Conservation (phyloP, 768 basidiomycete genomes). For the Flagelloscypha sp. region DNA sequence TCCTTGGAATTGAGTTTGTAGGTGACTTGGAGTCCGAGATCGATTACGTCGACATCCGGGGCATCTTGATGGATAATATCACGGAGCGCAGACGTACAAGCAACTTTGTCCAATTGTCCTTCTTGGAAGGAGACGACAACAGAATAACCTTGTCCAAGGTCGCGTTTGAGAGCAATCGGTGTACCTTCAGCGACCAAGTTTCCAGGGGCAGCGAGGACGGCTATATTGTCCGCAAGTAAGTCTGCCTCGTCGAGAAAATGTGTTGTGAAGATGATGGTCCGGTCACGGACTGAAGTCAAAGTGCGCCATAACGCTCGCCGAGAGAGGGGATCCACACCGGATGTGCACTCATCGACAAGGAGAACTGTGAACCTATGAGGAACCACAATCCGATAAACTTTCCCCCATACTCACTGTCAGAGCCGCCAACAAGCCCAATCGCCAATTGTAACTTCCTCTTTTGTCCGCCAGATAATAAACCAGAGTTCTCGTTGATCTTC, state of each 20-base stretch:
- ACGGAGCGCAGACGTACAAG: conserved; percentile 25
- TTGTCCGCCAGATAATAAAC: conserved; percentile 69
- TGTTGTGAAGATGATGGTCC: conserved; percentile 71
- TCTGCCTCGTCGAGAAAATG: conserved; percentile 81
- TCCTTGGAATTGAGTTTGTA: conserved; percentile 62
- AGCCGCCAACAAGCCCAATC: conserved; percentile 69
- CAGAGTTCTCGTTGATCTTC: conserved; percentile 60
- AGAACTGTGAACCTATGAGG: conserved; percentile 28
- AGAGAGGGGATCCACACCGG: conserved; percentile 76
- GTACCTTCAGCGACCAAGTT: conserved; percentile 66
- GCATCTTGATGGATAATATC: conserved; percentile 34
- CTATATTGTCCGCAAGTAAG: conserved; percentile 67
- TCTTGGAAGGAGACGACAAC: conserved; percentile 37
- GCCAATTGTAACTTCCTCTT: conserved; percentile 81
- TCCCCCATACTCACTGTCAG: conserved; percentile 40
- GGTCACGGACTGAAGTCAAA: conserved; percentile 55
- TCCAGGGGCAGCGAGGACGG: conserved; percentile 67
- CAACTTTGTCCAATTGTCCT: conserved; percentile 19
- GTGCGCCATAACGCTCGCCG: conserved; percentile 72
- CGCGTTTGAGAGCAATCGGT: conserved; percentile 66
- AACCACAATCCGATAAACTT: conserved; percentile 3
- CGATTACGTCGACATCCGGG: conserved; percentile 34
- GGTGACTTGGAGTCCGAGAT: conserved; percentile 32
- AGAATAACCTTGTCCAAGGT: conserved; percentile 65
- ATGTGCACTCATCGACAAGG: conserved; percentile 65